Evolutionary conservation across 768 basidiomycete species (phyloP).

Genomic region (Lanmaoa pseudosensibilis): DNA sequence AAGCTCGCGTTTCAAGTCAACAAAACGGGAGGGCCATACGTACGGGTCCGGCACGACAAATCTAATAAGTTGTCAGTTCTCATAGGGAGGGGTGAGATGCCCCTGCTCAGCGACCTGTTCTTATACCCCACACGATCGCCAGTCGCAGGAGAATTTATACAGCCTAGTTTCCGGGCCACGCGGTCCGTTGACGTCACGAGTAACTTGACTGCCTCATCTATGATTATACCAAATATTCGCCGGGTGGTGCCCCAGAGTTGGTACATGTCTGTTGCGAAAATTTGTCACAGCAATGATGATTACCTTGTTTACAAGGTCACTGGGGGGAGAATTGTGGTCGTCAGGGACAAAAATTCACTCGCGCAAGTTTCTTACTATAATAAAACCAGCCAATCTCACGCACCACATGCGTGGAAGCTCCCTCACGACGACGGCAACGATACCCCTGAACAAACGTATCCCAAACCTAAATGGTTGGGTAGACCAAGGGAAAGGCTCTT

Average conservation of each 20-base stretch:
- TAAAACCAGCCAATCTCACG: too few species aligned
- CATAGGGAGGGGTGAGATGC: not conserved
- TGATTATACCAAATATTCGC: conserved; percentile 13
- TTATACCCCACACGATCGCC: conserved; percentile 10
- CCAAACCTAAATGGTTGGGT: too few species aligned
- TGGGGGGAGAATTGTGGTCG: too few species aligned
- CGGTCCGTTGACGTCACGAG: not conserved
- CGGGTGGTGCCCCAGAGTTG: not conserved
- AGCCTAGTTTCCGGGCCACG: not conserved
- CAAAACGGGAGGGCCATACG: conserved; percentile 43
- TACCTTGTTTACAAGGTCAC: too few species aligned
- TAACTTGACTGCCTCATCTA: not conserved
- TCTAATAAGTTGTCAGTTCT: not conserved
- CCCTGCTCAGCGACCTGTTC: not conserved
- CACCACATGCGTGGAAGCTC: too few species aligned
- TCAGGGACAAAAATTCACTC: too few species aligned
- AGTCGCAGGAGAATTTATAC: too few species aligned
- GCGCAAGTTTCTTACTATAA: too few species aligned
- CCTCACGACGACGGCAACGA: too few species aligned
- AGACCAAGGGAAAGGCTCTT: too few species aligned
- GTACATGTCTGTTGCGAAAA: not conserved
- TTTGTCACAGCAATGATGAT: not conserved
- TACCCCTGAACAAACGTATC: too few species aligned
- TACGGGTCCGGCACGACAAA: conserved; percentile 13
- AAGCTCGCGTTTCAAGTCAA: conserved; percentile 58